Base-by-base conservation (phyloP, 768 basidiomycete genomes). In the Mycena kentingensis region DNA sequence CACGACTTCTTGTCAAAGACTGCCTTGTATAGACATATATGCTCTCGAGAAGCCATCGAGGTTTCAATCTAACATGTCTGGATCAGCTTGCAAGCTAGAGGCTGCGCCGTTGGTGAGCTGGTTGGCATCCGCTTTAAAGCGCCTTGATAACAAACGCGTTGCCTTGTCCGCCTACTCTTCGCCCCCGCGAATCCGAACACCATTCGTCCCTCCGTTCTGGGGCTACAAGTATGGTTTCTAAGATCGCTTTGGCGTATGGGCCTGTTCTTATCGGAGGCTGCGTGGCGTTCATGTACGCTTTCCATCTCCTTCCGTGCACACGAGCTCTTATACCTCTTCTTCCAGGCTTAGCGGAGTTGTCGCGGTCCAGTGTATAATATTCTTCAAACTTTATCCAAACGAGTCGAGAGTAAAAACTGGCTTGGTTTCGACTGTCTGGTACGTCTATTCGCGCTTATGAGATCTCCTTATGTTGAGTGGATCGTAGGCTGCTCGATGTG, bases 331-430 rank as follows among this genome's bases (percentile, higher is more conserved):
- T 21, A 12, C 5, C n/a, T 22, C 16, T 1, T n/a, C 7, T 10
- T n/a, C 24, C 48, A 67, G 65, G 41, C 57, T 67, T 26, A 63
- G 62, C 35, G 65, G 65, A 28, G 41, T 63, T 32, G 57, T 63
- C 28, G 62, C 57, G 0, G 54, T 62, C 4, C 65, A 67, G 54
- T 63, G 63, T 39, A 52, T 63, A 27, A 52, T 62, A 38, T 67
- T 65, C 45, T 67, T 65, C 61, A 64, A 59, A 43, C 18, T 65
- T 1, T 67, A 63, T 45, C 57, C 62, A 27, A 55, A 62, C 6
- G 65, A 67, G 18, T 44, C 25, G 21, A 12, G 46, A 4, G 32
- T 60, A n/a, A 67, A 63, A 34, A 43, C 36, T 2, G 32, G 26
- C 1, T 48, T 54, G 29, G 53, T 59, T 16, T 49, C 42, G 24